These are phyloP conservation scores for Lophium mytilinum DNA, from an alignment of 495 filamentous ascomycete genomes.

Conservation along the genomic window DNA sequence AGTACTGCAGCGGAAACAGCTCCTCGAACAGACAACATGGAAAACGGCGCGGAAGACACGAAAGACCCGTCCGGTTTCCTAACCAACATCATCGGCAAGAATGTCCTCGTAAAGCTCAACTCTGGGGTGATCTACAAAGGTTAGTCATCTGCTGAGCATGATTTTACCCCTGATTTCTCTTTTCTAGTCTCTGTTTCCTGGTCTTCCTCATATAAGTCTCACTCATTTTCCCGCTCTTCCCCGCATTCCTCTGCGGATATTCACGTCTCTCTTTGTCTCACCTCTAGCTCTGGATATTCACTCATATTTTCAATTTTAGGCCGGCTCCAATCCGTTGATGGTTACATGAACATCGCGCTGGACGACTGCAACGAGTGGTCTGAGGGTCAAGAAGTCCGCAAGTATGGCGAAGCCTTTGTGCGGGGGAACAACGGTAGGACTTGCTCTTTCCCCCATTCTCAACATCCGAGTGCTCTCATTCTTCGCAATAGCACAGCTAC, in stretches of 20 bases:
- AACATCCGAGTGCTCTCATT: not conserved
- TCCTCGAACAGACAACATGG: conserved; percentile 43
- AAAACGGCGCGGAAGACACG: conserved; percentile 61
- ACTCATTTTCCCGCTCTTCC: not conserved
- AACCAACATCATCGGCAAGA: conserved; percentile 81
- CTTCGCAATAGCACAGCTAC: not conserved
- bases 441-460: not conserved
- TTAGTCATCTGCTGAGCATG: conserved; percentile 27
- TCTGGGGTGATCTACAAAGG: conserved; percentile 95
- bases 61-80: conserved; percentile 89
- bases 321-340: conserved; percentile 91
- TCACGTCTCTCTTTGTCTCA: not conserved
- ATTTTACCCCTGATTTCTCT: not conserved
- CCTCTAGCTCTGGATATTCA: not conserved
- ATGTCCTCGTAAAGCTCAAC: conserved; percentile 92
- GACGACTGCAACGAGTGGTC: conserved; percentile 91
- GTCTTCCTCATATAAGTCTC: not conserved
- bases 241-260: not conserved
- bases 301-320: conserved; percentile 41
- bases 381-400: conserved; percentile 67
- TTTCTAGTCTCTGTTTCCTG: too few species aligned
- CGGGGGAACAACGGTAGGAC: conserved; percentile 85
- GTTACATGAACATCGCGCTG: conserved; percentile 98
- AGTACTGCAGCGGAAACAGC: too few species aligned
- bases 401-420: conserved; percentile 92